Conservation (phyloP, 208 protist genomes). For the Trypanosoma mega region DNA sequence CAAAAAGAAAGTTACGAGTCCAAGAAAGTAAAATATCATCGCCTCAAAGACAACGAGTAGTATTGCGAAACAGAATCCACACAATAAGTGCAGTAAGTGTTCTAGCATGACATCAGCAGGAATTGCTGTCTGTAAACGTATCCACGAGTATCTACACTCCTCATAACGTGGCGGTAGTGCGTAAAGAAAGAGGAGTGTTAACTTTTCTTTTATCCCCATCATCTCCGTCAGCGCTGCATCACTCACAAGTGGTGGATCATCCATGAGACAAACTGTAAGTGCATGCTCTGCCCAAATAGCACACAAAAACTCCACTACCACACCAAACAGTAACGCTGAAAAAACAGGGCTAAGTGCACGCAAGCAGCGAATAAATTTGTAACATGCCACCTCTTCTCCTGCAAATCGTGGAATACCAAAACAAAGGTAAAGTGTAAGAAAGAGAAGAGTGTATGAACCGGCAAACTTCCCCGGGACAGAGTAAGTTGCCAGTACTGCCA, state of each 20-base stretch:
- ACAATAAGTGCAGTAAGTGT: slow-evolving; percentile 49
- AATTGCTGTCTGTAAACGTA: slow-evolving; percentile 47
- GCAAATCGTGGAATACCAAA: slow-evolving; percentile 24
- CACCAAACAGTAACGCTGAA: slow-evolving; percentile 24
- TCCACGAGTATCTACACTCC: slow-evolving; percentile 71
- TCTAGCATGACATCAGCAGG: slow-evolving; percentile 44
- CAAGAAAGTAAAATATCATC: background rate
- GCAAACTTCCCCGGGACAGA: slow-evolving; percentile 44
- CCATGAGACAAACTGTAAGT: slow-evolving; percentile 46
- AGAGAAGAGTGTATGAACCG: slow-evolving; percentile 42
- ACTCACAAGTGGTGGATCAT: slow-evolving; percentile 31
- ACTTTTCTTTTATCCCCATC: slow-evolving; percentile 64
- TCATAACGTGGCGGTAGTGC: slow-evolving; percentile 48
- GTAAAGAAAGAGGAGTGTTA: slow-evolving; percentile 49
- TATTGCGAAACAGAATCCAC: slow-evolving; percentile 38
- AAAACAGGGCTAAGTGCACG: slow-evolving; percentile 20
- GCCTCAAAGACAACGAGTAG: slow-evolving; percentile 30
- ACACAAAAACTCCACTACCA: slow-evolving; percentile 40
- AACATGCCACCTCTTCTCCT: background rate
- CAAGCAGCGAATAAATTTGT: slow-evolving; percentile 15
- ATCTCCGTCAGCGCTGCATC: slow-evolving; percentile 48
- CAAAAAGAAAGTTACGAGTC: slow-evolving; percentile 7
- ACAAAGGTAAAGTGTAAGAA: slow-evolving; percentile 35
- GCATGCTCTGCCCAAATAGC: slow-evolving; percentile 30
- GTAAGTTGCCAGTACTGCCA: slow-evolving; percentile 59